Evolutionary conservation across 768 basidiomycete genomes (phyloP).

Genomic region (Suillus discolor): DNA sequence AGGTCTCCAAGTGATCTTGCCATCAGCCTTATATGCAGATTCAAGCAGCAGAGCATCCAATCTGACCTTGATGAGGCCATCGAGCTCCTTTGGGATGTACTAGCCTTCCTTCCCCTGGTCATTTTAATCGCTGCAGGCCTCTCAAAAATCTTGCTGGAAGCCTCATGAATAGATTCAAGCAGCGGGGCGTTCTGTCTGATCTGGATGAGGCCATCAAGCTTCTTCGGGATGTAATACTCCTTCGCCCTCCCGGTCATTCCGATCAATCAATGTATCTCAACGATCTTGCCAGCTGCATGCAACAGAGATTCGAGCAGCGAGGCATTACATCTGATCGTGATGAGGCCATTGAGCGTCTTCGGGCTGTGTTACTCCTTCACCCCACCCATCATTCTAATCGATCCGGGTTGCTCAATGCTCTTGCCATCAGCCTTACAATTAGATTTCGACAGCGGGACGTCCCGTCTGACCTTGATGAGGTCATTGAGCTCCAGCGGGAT

Average conservation of each 20-base stretch:
- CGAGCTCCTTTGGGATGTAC: not conserved
- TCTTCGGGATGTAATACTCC: not conserved
- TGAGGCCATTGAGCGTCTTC: slow-evolving; percentile 3
- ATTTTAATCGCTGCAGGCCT: not conserved
- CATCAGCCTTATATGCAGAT: slow-evolving; percentile 21
- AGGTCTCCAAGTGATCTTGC: slow-evolving; percentile 12
- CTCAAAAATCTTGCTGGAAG: not conserved
- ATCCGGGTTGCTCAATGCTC: not conserved
- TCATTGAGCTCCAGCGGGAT: slow-evolving; percentile 16
- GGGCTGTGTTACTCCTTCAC: too few species aligned
- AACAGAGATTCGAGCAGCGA: slow-evolving; percentile 5
- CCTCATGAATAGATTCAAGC: not conserved
- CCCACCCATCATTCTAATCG: too few species aligned
- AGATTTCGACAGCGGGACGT: slow-evolving; percentile 12
- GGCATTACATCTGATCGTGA: slow-evolving; percentile 17
- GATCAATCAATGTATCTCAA: slow-evolving; percentile 13
- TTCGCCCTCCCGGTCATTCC: slow-evolving; percentile 16
- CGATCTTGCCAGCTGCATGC: slow-evolving; percentile 13
- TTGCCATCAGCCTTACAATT: slow-evolving; percentile 3
- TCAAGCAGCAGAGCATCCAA: slow-evolving; percentile 15
- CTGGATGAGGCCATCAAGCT: not conserved
- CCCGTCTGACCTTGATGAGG: slow-evolving; percentile 27
- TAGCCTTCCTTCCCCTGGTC: not conserved
- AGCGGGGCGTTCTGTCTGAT: not conserved
- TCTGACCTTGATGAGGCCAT: not conserved